Percentiles rank a stretch among this genome's conserved stretches.
phyloP scores from a whole-genome alignment of 495 filamentous ascomycete genomes.

The Glonium stellatum region DNA sequence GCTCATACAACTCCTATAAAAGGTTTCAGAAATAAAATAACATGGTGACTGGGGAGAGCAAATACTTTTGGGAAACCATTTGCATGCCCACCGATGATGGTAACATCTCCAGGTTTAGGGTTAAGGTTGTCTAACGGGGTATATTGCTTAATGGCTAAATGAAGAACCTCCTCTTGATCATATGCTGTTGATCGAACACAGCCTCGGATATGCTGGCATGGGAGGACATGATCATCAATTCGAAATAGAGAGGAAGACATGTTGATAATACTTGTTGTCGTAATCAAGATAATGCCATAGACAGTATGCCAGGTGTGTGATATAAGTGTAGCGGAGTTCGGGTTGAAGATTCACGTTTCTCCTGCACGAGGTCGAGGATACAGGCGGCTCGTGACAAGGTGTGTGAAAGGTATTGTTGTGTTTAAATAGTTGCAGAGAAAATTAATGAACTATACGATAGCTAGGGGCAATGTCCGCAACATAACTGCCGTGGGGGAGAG shows the following conservation, averaged over 20 bases:
- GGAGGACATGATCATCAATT: conserved; percentile 35
- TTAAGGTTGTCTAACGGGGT: conserved; percentile 31
- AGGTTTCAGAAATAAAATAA: conserved; percentile 1
- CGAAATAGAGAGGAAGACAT: conserved; percentile 33
- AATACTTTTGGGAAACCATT: conserved; percentile 42
- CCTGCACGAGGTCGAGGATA: too few relatives aligned
- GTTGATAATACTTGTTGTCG: neutral
- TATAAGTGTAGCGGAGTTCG: too few relatives aligned
- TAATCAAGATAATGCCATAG: neutral
- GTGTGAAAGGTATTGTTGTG: too few relatives aligned
- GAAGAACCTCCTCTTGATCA: conserved; percentile 36
- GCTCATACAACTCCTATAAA: conserved; percentile 41
- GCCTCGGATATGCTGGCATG: conserved; percentile 35
- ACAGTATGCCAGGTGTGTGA: neutral
- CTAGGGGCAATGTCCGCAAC: too few relatives aligned
- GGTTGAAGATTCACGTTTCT: too few relatives aligned
- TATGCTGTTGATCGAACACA: conserved; percentile 34
- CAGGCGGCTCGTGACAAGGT: too few relatives aligned
- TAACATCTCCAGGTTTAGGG: conserved; percentile 34
- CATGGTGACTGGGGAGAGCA: neutral
- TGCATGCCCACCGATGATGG: conserved; percentile 44
- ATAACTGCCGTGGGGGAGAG: too few relatives aligned
- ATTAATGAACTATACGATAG: too few relatives aligned
- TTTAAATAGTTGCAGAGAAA: too few relatives aligned
- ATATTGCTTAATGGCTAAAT: conserved; percentile 44